A percentile compares a stretch with the other conserved stretches of the same genome.
These are phyloP conservation scores for Phytophthora fragariae DNA, from an alignment of 352 stramenopile genomes.

Conservation along the genomic window DNA sequence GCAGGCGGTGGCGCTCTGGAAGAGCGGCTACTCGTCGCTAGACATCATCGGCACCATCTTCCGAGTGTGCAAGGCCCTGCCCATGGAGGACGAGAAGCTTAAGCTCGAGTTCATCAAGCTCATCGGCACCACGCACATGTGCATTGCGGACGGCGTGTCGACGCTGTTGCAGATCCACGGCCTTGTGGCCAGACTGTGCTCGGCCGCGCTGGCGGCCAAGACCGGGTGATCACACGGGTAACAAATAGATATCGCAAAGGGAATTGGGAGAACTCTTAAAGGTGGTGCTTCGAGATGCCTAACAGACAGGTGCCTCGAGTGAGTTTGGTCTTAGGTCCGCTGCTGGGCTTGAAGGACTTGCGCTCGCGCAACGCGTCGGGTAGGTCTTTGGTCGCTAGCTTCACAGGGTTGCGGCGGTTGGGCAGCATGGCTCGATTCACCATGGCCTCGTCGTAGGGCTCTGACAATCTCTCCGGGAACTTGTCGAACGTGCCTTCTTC, in stretches of 20 bases:
- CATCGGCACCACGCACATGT: slow-evolving; percentile 93
- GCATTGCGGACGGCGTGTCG: slow-evolving; percentile 93
- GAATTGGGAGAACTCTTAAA: slow-evolving; percentile 46
- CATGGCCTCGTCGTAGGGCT: slow-evolving; percentile 79
- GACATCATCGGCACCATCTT: slow-evolving; percentile 99
- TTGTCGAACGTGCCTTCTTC: slow-evolving; percentile 75
- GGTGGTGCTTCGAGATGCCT: slow-evolving; percentile 80
- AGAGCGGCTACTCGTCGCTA: slow-evolving; percentile 94
- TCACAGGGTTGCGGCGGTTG: slow-evolving; percentile 72
- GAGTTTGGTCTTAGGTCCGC: slow-evolving; percentile 77
- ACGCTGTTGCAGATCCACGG: slow-evolving; percentile 96
- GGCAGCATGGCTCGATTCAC: slow-evolving; percentile 82
- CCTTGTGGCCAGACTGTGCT: slow-evolving; percentile 85
- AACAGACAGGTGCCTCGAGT: slow-evolving; percentile 75
- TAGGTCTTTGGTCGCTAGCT: slow-evolving; percentile 67
- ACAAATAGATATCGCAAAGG: slow-evolving; percentile 32
- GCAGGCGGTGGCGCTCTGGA: slow-evolving; percentile 74
- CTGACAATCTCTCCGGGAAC: slow-evolving; percentile 67
- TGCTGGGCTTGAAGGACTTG: slow-evolving; percentile 73
- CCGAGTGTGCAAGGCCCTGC: slow-evolving; percentile 92
- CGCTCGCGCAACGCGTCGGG: slow-evolving; percentile 68
- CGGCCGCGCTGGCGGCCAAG: slow-evolving; percentile 45
- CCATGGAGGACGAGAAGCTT: slow-evolving; percentile 82
- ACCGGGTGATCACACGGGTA: slow-evolving; percentile 15
- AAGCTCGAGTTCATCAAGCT: slow-evolving; percentile 94